A percentile compares a stretch with the other conserved stretches of the same genome.
Evolutionary conservation across 768 basidiomycete genomes (phyloP).

Genomic region (Xerocomellus dryophilus): DNA sequence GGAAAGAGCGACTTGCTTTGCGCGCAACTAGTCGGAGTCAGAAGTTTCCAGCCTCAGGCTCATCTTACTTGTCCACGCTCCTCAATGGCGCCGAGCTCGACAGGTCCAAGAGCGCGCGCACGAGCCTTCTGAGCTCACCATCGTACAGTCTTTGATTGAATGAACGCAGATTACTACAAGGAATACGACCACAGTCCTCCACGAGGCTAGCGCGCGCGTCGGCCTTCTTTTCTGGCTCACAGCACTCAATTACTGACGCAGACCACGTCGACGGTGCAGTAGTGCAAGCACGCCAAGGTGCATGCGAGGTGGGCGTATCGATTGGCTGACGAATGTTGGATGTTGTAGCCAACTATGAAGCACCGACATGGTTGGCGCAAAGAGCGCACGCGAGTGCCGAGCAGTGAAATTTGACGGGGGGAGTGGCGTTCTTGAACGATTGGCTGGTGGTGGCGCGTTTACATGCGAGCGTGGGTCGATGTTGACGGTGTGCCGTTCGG

Average conservation of each 20-base stretch:
- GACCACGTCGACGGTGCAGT: slow-evolving; percentile 12
- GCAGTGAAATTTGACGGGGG: no score
- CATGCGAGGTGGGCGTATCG: no score
- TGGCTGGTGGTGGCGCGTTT: no score
- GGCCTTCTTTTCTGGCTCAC: slow-evolving; percentile 35
- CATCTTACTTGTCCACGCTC: slow-evolving; percentile 15
- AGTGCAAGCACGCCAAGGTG: slow-evolving; percentile 15
- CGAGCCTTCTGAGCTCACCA: not conserved
- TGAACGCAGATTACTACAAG: slow-evolving; percentile 15
- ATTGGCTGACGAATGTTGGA: no score
- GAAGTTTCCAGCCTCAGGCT: slow-evolving; percentile 15
- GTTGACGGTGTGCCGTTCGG: no score
- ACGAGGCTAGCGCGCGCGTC: slow-evolving; percentile 31
- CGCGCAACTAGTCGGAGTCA: slow-evolving; percentile 38
- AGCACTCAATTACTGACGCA: slow-evolving; percentile 8
- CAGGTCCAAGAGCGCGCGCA: no score
- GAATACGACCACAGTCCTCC: slow-evolving; percentile 44
- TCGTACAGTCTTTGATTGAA: not conserved
- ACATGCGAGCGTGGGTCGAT: no score
- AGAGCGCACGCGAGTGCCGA: no score
- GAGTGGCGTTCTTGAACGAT: no score
- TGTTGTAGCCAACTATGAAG: no score
- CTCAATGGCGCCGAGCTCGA: not conserved
- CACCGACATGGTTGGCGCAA: no score
- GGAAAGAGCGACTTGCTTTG: slow-evolving; percentile 40